A percentile compares a stretch with the other conserved stretches of the same genome.
Conservation (phyloP, 1,139 yeast species). For the Sugiyamaella novakii region DNA sequence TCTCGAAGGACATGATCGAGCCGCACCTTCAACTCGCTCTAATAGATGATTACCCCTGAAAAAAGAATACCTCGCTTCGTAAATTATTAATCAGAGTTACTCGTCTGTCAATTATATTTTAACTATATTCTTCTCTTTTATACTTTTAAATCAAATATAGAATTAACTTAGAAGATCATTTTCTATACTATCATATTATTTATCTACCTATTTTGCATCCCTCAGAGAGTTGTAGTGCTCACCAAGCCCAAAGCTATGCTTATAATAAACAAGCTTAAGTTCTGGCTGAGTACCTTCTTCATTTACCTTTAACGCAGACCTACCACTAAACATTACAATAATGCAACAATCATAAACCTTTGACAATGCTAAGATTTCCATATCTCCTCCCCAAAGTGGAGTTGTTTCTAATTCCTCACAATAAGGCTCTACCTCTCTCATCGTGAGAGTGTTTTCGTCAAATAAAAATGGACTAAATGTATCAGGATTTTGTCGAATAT, state of each 20-base stretch:
- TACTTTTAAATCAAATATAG: too few species aligned
- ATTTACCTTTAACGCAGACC: conserved; percentile 61
- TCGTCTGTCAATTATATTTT: too few species aligned
- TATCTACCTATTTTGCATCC: conserved; percentile 43
- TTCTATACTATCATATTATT: too few species aligned
- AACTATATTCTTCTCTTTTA: too few species aligned
- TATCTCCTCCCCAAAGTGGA: conserved; percentile 95
- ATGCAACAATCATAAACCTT: conserved; percentile 69
- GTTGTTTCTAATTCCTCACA: conserved; percentile 67
- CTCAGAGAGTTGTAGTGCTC: conserved; percentile 91
- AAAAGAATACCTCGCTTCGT: too few species aligned
- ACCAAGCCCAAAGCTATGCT: conserved; percentile 85
- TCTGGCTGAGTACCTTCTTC: conserved; percentile 51
- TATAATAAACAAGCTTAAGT: conserved; percentile 75
- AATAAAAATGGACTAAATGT: conserved; percentile 80
- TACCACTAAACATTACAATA: conserved; percentile 75
- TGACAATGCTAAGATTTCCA: conserved; percentile 82
- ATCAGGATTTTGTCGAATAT: conserved; percentile 63
- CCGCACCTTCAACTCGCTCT: too few species aligned
- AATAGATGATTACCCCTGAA: too few species aligned
- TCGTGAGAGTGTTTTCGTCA: conserved; percentile 67
- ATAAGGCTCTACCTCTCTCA: conserved; percentile 70
- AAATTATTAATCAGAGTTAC: too few species aligned
- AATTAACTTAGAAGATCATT: too few species aligned
- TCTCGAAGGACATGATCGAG: too few species aligned